These are phyloP conservation scores for Escovopsis sp. DNA, from an alignment of 2,329 filamentous ascomycete genomes.

Conservation along the genomic window DNA sequence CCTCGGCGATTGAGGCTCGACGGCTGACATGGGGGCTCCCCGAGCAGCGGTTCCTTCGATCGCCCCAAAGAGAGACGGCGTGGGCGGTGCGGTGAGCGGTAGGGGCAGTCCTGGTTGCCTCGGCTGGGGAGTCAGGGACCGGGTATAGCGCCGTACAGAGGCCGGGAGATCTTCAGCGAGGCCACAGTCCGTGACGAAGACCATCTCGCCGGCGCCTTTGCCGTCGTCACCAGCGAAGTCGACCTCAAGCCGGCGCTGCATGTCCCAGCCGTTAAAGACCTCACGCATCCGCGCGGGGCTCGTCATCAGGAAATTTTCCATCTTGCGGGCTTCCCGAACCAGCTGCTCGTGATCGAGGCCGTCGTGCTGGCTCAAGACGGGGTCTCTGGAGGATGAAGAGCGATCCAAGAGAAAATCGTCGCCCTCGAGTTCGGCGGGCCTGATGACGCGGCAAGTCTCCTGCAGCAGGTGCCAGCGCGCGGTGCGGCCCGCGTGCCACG, in stretches of 20 bases:
- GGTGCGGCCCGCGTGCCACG: constrained; percentile 68
- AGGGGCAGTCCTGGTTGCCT: constrained; percentile 3
- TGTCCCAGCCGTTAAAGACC: constrained; percentile 77
- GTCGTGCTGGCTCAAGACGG: constrained; percentile 65
- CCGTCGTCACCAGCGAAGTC: constrained; percentile 77
- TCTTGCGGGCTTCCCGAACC: constrained; percentile 61
- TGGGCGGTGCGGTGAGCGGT: constrained; percentile 3
- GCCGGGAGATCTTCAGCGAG: constrained; percentile 39
- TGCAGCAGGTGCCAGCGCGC: constrained; percentile 73
- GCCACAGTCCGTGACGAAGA: constrained; percentile 62
- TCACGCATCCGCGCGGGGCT: constrained; percentile 66
- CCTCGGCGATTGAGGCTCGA: constrained; percentile 9
- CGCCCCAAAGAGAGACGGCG: constrained; percentile 17
- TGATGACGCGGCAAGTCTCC: constrained; percentile 54
- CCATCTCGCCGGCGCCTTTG: constrained; percentile 57
- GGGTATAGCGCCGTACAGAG: constrained; percentile 28
- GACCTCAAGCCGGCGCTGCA: constrained; percentile 70
- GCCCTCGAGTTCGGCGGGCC: constrained; percentile 58
- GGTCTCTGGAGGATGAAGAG: constrained; percentile 57
- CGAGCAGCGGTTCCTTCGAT: constrained; percentile 1
- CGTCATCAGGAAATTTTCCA: constrained; percentile 58
- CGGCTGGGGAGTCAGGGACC: constrained; percentile 14
- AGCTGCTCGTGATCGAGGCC: constrained; percentile 56
- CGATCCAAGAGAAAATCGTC: constrained; percentile 47
- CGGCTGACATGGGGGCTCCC: constrained; percentile 3